Evolutionary conservation across 2,329 filamentous ascomycete genomes (phyloP).

Genomic region (Ceratocystis destructans): DNA sequence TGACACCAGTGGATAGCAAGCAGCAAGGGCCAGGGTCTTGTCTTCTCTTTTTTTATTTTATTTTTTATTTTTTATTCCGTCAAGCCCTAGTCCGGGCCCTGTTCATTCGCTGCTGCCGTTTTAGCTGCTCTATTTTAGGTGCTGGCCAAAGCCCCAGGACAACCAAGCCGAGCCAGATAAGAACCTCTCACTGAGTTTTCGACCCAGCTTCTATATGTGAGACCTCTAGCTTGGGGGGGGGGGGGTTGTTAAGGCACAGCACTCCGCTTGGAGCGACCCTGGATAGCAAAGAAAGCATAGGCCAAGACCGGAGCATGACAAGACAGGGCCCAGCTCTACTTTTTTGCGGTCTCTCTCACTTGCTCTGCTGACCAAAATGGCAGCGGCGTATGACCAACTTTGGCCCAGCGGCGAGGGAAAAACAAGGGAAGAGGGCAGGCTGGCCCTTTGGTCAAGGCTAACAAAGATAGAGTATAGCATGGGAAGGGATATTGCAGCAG

Average conservation of each 20-base stretch:
- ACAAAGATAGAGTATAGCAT: neutral
- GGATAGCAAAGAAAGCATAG: neutral
- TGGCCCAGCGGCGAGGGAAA: neutral
- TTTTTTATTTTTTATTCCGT: neutral
- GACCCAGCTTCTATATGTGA: neutral
- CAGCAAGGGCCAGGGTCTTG: neutral
- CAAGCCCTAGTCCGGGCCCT: neutral
- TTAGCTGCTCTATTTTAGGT: slow-evolving; percentile 8
- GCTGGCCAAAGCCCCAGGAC: neutral
- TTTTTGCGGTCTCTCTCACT: neutral
- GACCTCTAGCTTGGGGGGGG: neutral
- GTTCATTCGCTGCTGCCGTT: slow-evolving; percentile 3
- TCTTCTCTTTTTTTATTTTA: neutral
- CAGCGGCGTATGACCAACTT: neutral
- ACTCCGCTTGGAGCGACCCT: slow-evolving; percentile 1
- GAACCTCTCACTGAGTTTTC: neutral
- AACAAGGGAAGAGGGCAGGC: neutral
- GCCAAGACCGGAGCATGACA: slow-evolving; percentile 2
- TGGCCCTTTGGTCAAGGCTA: neutral
- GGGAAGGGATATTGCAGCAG: neutral
- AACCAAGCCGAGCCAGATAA: neutral
- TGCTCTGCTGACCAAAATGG: neutral
- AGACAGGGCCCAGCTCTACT: neutral
- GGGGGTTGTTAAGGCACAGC: neutral
- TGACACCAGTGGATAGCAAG: neutral